These are phyloP conservation scores for Haberlea rhodopensis DNA, from an alignment of 257 asterid species.

Conservation along the genomic window DNA sequence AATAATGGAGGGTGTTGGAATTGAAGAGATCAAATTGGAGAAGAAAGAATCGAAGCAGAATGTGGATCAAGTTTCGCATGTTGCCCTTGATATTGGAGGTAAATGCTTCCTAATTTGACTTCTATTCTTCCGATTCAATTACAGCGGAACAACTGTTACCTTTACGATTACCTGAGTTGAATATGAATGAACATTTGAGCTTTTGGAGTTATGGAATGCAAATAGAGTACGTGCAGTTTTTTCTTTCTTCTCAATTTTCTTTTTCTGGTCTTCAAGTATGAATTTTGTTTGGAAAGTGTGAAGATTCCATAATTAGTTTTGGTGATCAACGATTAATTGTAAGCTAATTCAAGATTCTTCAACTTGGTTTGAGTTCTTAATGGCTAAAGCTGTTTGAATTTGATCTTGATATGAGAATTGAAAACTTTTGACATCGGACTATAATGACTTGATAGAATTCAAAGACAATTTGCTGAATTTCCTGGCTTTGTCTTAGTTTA, in stretches of 20 bases:
- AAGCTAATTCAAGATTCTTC: slow-evolving; percentile 1
- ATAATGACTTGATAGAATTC: slow-evolving; percentile 10
- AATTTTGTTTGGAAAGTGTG: neutral
- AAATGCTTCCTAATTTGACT: slow-evolving; percentile 16
- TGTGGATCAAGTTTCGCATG: slow-evolving; percentile 53
- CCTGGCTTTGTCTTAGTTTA: neutral
- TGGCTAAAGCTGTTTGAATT: neutral
- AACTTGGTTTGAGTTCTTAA: slow-evolving; percentile 4
- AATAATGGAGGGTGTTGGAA: slow-evolving; percentile 24
- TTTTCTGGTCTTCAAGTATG: neutral
- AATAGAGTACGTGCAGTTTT: neutral
- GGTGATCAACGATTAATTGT: slow-evolving; percentile 11
- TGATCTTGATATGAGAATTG: neutral
- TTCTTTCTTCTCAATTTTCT: slow-evolving; percentile 1
- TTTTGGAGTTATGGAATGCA: slow-evolving; percentile 7
- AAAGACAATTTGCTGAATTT: neutral
- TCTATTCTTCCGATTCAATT: neutral
- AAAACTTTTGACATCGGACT: neutral
- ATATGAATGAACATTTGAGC: too few species aligned
- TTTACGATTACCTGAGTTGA: too few species aligned
- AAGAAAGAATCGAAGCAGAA: slow-evolving; percentile 29
- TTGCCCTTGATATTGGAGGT: slow-evolving; percentile 94
- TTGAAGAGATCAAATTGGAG: slow-evolving; percentile 27
- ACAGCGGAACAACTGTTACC: neutral
- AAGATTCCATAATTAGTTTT: slow-evolving; percentile 4